Conservation (phyloP, 768 basidiomycete species). For the Kwoniella newhampshirensis region DNA sequence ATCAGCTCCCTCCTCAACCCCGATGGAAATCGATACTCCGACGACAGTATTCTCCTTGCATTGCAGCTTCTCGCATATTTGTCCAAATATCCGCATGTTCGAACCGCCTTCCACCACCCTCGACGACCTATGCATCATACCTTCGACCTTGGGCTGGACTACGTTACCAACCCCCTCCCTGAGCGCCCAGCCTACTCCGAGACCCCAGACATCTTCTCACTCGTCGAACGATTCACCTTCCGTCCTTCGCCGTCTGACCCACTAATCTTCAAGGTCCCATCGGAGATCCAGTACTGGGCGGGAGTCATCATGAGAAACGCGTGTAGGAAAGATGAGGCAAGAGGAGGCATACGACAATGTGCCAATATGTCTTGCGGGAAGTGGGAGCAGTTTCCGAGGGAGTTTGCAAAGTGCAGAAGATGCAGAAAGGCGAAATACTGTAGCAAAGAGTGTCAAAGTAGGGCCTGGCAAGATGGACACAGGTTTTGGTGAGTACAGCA, state of each 20-base stretch:
- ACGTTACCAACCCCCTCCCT: constrained; percentile 35
- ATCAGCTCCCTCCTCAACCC: constrained; percentile 40
- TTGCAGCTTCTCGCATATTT: constrained; percentile 93
- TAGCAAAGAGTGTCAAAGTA: constrained; percentile 93
- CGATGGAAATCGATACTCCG: constrained; percentile 63
- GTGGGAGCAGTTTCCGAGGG: constrained; percentile 88
- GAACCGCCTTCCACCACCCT: constrained; percentile 91
- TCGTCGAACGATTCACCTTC: constrained; percentile 95
- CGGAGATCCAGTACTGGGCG: constrained; percentile 97
- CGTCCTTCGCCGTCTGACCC: constrained; percentile 80
- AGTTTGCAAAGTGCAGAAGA: constrained; percentile 94
- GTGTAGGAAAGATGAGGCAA: constrained; percentile 90
- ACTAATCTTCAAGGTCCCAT: constrained; percentile 68
- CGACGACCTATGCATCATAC: constrained; percentile 51
- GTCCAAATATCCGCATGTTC: constrained; percentile 95
- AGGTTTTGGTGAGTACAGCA: constrained; percentile 75
- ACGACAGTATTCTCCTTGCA: constrained; percentile 88
- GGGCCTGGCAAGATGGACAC: constrained; percentile 94
- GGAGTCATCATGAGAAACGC: constrained; percentile 99
- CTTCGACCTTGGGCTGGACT: constrained; percentile 36
- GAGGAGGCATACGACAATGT: constrained; percentile 93
- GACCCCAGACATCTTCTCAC: constrained; percentile 78
- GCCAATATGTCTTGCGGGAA: constrained; percentile 96
- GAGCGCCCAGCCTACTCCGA: constrained; percentile 49
- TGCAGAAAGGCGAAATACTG: constrained; percentile 99